Evolutionary conservation across 306 rosid genomes (phyloP).

Genomic region (Mucuna pruriens): DNA sequence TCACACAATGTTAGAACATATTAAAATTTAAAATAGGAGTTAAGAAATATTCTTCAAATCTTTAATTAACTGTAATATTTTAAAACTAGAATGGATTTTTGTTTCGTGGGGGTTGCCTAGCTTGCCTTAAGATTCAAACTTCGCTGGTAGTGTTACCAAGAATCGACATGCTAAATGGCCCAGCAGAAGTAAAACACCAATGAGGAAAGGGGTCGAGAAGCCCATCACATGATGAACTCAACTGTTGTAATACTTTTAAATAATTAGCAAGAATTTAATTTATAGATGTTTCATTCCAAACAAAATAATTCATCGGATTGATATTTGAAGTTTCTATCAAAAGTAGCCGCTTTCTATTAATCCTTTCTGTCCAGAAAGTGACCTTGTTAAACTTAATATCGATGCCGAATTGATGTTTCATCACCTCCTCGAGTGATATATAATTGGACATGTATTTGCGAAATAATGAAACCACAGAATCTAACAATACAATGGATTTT

Average conservation of each 20-base stretch:
- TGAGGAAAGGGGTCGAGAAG: background rate
- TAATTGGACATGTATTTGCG: background rate
- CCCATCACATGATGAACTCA: background rate
- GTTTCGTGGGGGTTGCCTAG: background rate
- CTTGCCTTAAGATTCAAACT: background rate
- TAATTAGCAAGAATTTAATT: background rate
- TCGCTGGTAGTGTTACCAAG: background rate
- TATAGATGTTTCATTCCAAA: background rate
- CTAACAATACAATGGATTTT: background rate
- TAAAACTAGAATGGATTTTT: background rate
- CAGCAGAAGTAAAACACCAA: background rate
- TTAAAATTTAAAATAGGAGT: background rate
- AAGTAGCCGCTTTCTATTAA: background rate
- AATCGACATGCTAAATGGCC: background rate
- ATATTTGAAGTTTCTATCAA: conserved; percentile 8
- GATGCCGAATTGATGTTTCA: conserved; percentile 25
- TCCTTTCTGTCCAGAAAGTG: conserved; percentile 13
- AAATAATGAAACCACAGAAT: background rate
- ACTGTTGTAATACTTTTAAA: background rate
- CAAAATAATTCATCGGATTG: conserved; percentile 5
- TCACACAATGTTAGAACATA: background rate
- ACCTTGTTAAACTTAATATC: background rate
- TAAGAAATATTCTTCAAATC: background rate
- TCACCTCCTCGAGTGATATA: background rate
- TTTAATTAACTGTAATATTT: background rate